Evolutionary conservation across 345 rosid genomes (phyloP).

Genomic region (Clausena lansium): DNA sequence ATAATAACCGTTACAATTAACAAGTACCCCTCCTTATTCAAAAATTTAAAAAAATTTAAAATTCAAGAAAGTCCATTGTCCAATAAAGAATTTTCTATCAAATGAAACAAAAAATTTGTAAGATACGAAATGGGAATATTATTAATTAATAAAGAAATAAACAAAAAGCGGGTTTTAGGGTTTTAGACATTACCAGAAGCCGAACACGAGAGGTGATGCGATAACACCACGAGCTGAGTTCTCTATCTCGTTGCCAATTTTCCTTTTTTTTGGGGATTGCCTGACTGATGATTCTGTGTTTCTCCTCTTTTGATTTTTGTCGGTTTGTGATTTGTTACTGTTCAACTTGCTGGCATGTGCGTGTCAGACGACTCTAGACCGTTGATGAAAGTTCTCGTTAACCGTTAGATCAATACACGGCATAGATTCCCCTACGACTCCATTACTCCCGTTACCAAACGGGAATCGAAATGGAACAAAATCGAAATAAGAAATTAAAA

Average conservation of each 20-base stretch:
- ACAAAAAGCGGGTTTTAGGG: constrained; percentile 5
- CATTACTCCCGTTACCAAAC: no score
- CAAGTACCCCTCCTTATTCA: neutral
- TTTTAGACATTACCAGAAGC: constrained; percentile 13
- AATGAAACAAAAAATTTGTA: neutral
- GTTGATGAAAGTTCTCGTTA: neutral
- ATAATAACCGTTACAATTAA: neutral
- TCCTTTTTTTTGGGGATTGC: neutral
- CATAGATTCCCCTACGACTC: no score
- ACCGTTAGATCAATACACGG: neutral
- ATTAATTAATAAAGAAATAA: neutral
- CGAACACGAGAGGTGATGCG: neutral
- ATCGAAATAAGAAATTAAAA: no score
- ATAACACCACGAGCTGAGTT: neutral
- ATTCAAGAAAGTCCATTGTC: neutral
- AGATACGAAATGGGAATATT: neutral
- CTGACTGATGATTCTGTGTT: neutral
- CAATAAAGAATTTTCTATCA: neutral
- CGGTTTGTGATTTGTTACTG: neutral
- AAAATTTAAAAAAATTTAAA: neutral
- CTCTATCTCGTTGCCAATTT: neutral
- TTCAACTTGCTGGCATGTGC: neutral
- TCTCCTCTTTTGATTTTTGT: neutral
- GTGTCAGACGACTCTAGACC: neutral
- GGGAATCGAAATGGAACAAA: no score